phyloP scores from a whole-genome alignment of 495 filamentous ascomycete genomes.

The Trichoderma reesei region DNA sequence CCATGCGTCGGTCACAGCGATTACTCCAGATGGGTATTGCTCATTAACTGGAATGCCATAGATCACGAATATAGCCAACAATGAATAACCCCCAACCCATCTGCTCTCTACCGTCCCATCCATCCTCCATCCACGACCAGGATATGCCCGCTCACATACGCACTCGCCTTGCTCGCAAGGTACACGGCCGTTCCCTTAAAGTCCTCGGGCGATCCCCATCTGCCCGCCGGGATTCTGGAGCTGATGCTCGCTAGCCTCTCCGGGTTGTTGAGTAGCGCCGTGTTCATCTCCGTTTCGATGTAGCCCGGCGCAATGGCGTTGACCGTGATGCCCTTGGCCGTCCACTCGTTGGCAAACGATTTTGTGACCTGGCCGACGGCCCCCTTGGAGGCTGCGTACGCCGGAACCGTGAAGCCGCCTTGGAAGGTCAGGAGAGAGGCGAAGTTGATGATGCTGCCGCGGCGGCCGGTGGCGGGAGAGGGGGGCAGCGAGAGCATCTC shows the following conservation, averaged over 20 bases:
- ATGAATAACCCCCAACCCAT: too few relatives aligned
- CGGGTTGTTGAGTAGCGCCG: slow-evolving; percentile 63
- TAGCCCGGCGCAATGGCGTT: slow-evolving; percentile 76
- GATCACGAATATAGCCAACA: too few relatives aligned
- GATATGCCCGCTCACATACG: slow-evolving; percentile 73
- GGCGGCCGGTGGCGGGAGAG: slow-evolving; percentile 43
- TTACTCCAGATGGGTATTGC: too few relatives aligned
- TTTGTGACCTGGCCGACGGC: slow-evolving; percentile 84
- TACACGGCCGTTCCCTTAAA: slow-evolving; percentile 80
- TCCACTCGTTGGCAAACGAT: slow-evolving; percentile 81
- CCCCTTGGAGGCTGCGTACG: slow-evolving; percentile 84
- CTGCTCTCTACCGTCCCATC: slow-evolving; percentile 62
- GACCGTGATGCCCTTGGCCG: slow-evolving; percentile 63
- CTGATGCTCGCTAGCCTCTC: slow-evolving; percentile 62
- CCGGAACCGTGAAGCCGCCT: slow-evolving; percentile 82
- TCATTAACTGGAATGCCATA: too few relatives aligned
- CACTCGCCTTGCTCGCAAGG: slow-evolving; percentile 63
- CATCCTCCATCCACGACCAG: slow-evolving; percentile 85
- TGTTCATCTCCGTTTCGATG: slow-evolving; percentile 89
- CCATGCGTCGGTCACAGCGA: too few relatives aligned
- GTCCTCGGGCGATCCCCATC: slow-evolving; percentile 83
- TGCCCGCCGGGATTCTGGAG: slow-evolving; percentile 71
- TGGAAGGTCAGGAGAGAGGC: slow-evolving; percentile 81
- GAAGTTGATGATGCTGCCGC: slow-evolving; percentile 79
- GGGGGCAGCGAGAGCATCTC: slow-evolving; percentile 60